Base-by-base conservation (phyloP, 305 asterid genomes). In the Monarda citriodora region DNA sequence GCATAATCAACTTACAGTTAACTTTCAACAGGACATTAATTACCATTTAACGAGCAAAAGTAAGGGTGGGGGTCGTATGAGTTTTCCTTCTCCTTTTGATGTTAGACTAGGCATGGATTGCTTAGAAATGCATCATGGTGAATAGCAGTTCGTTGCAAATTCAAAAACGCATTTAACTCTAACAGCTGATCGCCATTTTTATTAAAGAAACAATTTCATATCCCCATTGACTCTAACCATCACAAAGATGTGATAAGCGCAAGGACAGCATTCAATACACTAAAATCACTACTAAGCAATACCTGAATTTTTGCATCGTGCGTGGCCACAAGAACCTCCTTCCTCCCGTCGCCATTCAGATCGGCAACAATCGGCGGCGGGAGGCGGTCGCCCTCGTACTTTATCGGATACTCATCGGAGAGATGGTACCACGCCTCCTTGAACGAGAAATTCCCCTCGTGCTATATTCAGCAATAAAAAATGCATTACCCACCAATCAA, bases 281-380 rank as follows among this genome's bases (percentile, higher is more conserved):
- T 25, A 49, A 62, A 41, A 53, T 12, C 42, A 60, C 18, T 26
- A 63, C 61, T 20, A 53, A 36, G 23, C 7, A 23, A 17, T 45
- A 83, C 99, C 92, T 84, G 97, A 71, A 90, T 86, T 86, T 88
- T 94, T 37, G 97, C 96, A 75, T 94, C 99, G 74, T 90, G 96
- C 45, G 99, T 94, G 23, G 99, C 95, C 45, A 90, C 91, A 26
- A 94, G 92, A 69, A 94, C 88, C 85, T 94, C 99, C 25, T 74
- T 79, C 63, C 79, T 86, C 32, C 99, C 97, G 61, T 94, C 99
- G 41, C 99, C 99, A 69, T 94, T 94, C 68, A 94, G 91, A 88
- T 94, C 99, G 52, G 97, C 80, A 13, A 94, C 95, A 44, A 94
- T 68, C 2, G 97, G 99, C 61, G 96, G 96, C 13, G 99, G 99